Percentiles rank a stretch among this genome's conserved stretches.
These are phyloP conservation scores for Syzygium jambos DNA, from an alignment of 345 rosid species.

Conservation along the genomic window DNA sequence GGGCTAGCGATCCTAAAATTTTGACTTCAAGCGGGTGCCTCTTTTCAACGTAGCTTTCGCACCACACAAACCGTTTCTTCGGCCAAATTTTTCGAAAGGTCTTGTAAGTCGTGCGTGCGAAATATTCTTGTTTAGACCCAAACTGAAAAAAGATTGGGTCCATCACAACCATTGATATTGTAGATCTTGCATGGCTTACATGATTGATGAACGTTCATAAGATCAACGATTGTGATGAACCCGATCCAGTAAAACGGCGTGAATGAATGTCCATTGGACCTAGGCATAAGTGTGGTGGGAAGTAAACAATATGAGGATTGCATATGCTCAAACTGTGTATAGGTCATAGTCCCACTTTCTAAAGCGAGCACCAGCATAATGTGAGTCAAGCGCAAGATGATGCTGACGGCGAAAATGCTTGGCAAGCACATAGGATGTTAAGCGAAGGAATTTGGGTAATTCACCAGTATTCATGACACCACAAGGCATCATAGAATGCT, in stretches of 20 bases:
- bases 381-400: not conserved
- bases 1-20: not conserved
- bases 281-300: not conserved
- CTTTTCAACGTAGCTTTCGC: not conserved
- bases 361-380: not conserved
- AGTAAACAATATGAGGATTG: not conserved
- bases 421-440: not conserved
- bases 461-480: not conserved
- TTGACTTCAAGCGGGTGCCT: not conserved
- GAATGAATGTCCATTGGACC: not conserved
- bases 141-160: not conserved
- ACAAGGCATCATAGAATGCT: not conserved
- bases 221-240: not conserved
- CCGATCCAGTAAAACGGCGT: not conserved
- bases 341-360: not conserved
- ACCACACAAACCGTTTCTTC: not conserved
- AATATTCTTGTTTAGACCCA: not conserved
- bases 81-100: not conserved
- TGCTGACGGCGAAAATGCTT: not conserved
- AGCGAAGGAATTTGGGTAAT: not conserved
- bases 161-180: not conserved
- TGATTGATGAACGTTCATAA: not conserved
- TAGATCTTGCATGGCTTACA: not conserved
- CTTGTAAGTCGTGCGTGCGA: not conserved
- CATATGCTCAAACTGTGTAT: not conserved